Base-by-base conservation (phyloP, 208 protist species). In the Leishmania tarentolae region DNA sequence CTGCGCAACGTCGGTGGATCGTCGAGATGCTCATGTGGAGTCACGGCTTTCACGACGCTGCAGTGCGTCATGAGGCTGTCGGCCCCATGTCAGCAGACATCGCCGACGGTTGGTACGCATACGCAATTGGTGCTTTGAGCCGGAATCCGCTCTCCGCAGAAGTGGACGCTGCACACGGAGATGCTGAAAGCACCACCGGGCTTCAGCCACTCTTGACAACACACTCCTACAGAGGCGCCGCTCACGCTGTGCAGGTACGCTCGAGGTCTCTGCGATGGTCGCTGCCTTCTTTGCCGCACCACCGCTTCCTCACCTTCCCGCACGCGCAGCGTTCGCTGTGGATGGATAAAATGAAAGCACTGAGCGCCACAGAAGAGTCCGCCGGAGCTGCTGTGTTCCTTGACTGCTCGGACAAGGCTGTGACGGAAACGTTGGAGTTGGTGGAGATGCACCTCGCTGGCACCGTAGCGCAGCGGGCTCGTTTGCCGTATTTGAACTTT, bases 381-480 rank as follows among this genome's bases (percentile, higher is more conserved):
- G 57, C 46, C 40, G 85, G 85, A 21, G 86, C 83, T 2, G 90
- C 89, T 0, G 82, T 91, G 31, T 65, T 96, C 37, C 79, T 94
- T 17, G 92, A 96, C 82, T 90, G 90, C 69, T 93, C 90, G 15
- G 78, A 83, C 9, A 74, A 53, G 28, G 83, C 76, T 53, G 65
- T 93, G 11, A 47, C 65, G 42, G 77, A 83, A 11, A 94, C 90
- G 44, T 31, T 83, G 59, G 53, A 77, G n/a, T 84, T 96, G 65
- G 83, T 93, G 42, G 75, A 86, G 61, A 53, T 73, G 35, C 78
- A 91, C 69, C 63, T 84, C 66, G 42, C 75, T 31, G 65, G 73
- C 76, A 81, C 69, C 40, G 24, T 57, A 3, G 42, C 46, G 65
- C 37, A 82, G 72, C 70, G 72, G 28, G 73, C 78, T 56, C 56